Base-by-base conservation (phyloP, 257 asterid genomes). In the Solanum sitiens region DNA sequence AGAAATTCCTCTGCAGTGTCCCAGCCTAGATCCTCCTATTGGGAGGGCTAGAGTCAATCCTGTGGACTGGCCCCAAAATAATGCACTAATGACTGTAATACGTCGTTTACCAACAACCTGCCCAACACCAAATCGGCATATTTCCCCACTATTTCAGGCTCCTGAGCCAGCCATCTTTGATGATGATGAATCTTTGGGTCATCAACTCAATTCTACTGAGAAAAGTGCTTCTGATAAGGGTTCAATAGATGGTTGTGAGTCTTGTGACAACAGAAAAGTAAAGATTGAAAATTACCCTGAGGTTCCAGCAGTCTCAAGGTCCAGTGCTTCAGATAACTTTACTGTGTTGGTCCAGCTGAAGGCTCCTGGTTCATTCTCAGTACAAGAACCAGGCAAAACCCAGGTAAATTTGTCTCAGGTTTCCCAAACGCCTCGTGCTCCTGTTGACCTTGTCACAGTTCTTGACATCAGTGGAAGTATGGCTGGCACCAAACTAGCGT, bases 401-500 rank as follows among this genome's bases (percentile, higher is more conserved):
- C 92, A 89, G 39, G 84, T 89, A 1, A 89, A 88, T 32, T 20
- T 90, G 72, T 90, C 94, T 50, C 88, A 85, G 40, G 86, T 92
- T 86, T 86, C 94, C 59, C 96, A 89, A 35, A 86, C 92, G 0
- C 92, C 96, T 53, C 99, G 99, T 61, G 98, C 98, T 5, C 97
- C 99, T 3, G 98, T 97, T 83, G 99, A 97, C 91, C 97, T 97
- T n/a, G 99, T 95, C 59, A 97, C 99, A 0, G 98, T 97, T 92
- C 98, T 97, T 80, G 99, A 97, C 87, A 95, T 94, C 47, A 97
- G 99, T 50, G 99, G 99, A 80, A 97, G 99, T 93, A 97, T 97
- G 99, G 99, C 99, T 3, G 99, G 99, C 32, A 96, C 99, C 3
- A 97, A 97, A 94, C 98, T 97, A 7, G 99, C 99, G 1, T 67